A percentile compares a stretch with the other conserved stretches of the same genome.
These are phyloP conservation scores for Astragalus membranaceus DNA, from an alignment of 306 rosid genomes.

Conservation along the genomic window DNA sequence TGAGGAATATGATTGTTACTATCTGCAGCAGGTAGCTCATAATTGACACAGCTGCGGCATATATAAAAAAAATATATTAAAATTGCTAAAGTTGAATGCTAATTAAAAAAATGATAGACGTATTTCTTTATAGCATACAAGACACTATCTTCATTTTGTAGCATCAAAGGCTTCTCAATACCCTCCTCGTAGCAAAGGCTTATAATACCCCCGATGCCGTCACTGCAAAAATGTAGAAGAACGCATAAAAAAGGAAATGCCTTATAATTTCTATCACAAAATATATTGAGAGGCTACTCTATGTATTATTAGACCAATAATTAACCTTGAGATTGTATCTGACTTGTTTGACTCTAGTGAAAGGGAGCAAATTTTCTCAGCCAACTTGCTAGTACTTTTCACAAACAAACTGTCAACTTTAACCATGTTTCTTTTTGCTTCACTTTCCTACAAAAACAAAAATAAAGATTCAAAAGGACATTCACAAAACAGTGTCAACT, in stretches of 20 bases:
- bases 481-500: not conserved
- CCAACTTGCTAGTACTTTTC: conserved; percentile 13
- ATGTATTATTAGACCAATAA: not conserved
- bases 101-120: not conserved
- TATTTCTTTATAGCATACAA: conserved; percentile 20
- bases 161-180: not conserved
- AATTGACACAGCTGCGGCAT: conserved; percentile 31
- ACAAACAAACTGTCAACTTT: conserved; percentile 31
- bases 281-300: not conserved
- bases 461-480: not conserved
- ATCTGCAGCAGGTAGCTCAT: conserved; percentile 12
- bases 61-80: not conserved
- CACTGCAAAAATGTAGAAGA: conserved; percentile 12
- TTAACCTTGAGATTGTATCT: conserved; percentile 25
- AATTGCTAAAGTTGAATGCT: not conserved
- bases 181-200: not conserved
- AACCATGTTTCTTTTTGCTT: conserved; percentile 24
- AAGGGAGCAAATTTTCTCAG: conserved; percentile 15
- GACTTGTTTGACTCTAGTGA: not conserved
- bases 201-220: conserved; percentile 31
- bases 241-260: not conserved
- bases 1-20: conserved; percentile 7
- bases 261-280: not conserved
- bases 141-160: conserved; percentile 8
- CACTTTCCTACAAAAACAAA: conserved; percentile 21